Percentiles rank a stretch among this genome's conserved stretches.
Evolutionary conservation across 257 asterid genomes (phyloP).

Genomic region (Scutellaria galericulata): DNA sequence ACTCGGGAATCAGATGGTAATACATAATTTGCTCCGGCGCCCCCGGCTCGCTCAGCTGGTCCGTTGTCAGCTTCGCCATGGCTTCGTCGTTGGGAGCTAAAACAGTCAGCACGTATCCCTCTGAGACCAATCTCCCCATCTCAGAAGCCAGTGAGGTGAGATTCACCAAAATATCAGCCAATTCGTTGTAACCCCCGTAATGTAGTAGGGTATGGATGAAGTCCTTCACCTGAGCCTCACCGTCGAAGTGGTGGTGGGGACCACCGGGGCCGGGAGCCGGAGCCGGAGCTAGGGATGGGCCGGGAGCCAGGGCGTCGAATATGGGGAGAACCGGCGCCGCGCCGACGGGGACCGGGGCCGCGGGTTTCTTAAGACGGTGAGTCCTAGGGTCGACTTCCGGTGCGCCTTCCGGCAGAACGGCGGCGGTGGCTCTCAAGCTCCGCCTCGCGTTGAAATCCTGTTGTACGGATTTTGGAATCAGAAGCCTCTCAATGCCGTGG

Average conservation of each 20-base stretch:
- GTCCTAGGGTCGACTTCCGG: conserved; percentile 93
- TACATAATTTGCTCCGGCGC: conserved; percentile 97
- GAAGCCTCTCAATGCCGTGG: conserved; percentile 83
- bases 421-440: conserved; percentile 70
- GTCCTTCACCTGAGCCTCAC: conserved; percentile 87
- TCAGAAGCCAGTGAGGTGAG: conserved; percentile 86
- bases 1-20: conserved; percentile 87
- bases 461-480: conserved; percentile 84
- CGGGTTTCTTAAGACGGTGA: conserved; percentile 62
- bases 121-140: conserved; percentile 90
- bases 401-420: conserved; percentile 80
- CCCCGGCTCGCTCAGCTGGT: conserved; percentile 86
- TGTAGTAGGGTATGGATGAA: conserved; percentile 84
- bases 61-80: conserved; percentile 88
- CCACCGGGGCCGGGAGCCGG: conserved; percentile 99
- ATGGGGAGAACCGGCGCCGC: conserved; percentile 72
- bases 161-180: conserved; percentile 85
- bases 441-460: conserved; percentile 81
- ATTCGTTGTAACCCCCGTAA: conserved; percentile 93
- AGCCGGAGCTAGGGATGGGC: conserved; percentile 92
- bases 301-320: conserved; percentile 84
- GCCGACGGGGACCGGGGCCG: conserved; percentile 60
- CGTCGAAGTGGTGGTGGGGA: conserved; percentile 89
- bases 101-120: conserved; percentile 84
- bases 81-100: conserved; percentile 96